Conservation (phyloP, 345 rosid species). For the Eucalyptus coolabah region DNA sequence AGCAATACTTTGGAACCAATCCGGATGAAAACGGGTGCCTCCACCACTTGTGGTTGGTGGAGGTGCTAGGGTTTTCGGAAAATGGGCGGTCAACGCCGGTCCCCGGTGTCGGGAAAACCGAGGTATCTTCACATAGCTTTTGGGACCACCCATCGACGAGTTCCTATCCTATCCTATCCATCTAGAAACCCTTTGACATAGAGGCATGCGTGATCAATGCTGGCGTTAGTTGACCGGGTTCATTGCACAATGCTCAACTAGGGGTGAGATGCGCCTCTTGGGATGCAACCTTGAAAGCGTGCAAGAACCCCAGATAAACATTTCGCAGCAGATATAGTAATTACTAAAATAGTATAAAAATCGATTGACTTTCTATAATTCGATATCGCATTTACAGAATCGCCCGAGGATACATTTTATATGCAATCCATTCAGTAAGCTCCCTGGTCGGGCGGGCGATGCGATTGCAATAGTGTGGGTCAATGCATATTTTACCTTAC, state of each 20-base stretch:
- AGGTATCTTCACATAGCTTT: neutral
- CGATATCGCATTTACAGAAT: neutral
- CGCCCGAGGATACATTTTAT: neutral
- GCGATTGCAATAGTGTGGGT: accelerated
- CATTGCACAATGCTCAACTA: neutral
- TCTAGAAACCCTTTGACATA: neutral
- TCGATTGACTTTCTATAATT: neutral
- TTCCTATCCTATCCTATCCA: neutral
- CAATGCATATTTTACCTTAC: neutral
- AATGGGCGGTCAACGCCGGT: neutral
- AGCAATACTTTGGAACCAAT: neutral
- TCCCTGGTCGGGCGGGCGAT: accelerated
- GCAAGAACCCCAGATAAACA: neutral
- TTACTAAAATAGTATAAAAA: neutral
- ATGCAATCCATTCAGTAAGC: neutral
- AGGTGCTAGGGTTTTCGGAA: neutral
- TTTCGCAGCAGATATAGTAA: neutral
- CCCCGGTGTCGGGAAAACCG: neutral
- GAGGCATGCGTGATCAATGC: neutral
- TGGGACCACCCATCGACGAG: neutral
- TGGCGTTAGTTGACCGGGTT: neutral
- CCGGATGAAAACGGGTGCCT: neutral
- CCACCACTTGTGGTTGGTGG: neutral
- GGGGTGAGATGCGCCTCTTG: neutral
- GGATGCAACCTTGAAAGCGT: neutral